Conservation (phyloP, 192 early-diverging fungal species). For the Backusella mclennaniae region DNA sequence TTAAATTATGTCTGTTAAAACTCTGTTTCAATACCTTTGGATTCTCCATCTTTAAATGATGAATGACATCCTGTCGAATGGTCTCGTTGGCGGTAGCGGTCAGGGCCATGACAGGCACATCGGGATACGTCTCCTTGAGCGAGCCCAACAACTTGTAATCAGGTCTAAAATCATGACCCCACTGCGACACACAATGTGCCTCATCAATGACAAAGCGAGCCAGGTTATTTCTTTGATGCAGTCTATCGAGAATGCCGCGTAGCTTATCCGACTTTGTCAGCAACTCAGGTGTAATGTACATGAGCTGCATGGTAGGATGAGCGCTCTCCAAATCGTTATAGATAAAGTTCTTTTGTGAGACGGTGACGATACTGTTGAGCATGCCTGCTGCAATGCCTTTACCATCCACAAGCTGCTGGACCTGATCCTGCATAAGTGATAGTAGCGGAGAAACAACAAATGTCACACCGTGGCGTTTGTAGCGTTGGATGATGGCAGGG, state of each 20-base stretch:
- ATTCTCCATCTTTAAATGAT: slow-evolving; percentile 68
- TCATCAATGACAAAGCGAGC: slow-evolving; percentile 96
- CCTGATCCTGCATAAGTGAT: slow-evolving; percentile 97
- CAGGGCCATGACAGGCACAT: slow-evolving; percentile 88
- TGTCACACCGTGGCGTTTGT: slow-evolving; percentile 59
- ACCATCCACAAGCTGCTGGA: slow-evolving; percentile 61
- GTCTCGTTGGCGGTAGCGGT: slow-evolving; percentile 94
- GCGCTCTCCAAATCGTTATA: slow-evolving; percentile 55
- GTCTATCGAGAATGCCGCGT: slow-evolving; percentile 46
- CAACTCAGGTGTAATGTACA: slow-evolving; percentile 93
- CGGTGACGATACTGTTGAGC: slow-evolving; percentile 63
- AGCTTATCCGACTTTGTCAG: slow-evolving; percentile 65
- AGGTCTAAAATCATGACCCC: slow-evolving; percentile 97
- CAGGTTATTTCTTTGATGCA: slow-evolving; percentile 61
- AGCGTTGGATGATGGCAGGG: slow-evolving; percentile 23
- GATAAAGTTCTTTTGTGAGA: slow-evolving; percentile 47
- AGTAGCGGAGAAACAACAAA: slow-evolving; percentile 92
- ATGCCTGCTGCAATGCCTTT: slow-evolving; percentile 62
- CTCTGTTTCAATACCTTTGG: slow-evolving; percentile 75
- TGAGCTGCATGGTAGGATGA: slow-evolving; percentile 53
- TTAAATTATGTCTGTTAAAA: slow-evolving; percentile 87
- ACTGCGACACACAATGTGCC: slow-evolving; percentile 94
- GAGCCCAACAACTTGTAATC: slow-evolving; percentile 57
- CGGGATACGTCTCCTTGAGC: slow-evolving; percentile 66
- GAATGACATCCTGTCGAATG: slow-evolving; percentile 80